phyloP scores from a whole-genome alignment of 1,284 basidiomycete genomes.

The Apiotrichum gracile region DNA sequence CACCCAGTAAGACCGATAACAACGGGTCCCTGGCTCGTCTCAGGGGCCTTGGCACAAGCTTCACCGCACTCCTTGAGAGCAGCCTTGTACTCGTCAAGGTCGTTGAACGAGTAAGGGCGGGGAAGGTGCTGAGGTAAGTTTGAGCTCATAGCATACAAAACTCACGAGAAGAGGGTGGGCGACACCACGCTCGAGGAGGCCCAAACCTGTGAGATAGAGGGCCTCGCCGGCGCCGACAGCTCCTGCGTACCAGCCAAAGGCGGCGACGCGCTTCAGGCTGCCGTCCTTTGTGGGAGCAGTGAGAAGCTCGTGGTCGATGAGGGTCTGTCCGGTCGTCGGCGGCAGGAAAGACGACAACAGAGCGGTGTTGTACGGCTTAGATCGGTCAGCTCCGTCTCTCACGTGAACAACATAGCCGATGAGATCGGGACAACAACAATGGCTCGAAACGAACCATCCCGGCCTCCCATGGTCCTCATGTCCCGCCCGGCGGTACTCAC shows the following conservation, averaged over 20 bases:
- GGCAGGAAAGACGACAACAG: slow-evolving; percentile 63
- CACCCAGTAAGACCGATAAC: slow-evolving; percentile 79
- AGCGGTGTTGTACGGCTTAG: slow-evolving; percentile 75
- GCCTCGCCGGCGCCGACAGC: slow-evolving; percentile 79
- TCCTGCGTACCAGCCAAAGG: slow-evolving; percentile 83
- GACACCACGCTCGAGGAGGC: slow-evolving; percentile 67
- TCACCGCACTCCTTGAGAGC: slow-evolving; percentile 59
- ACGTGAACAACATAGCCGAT: too few species aligned
- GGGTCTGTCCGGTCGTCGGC: slow-evolving; percentile 47
- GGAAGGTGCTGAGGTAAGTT: slow-evolving; percentile 59
- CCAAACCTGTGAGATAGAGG: slow-evolving; percentile 67
- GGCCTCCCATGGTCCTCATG: neutral
- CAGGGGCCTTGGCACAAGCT: slow-evolving; percentile 18
- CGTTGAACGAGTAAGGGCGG: slow-evolving; percentile 66
- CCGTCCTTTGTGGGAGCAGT: slow-evolving; percentile 45
- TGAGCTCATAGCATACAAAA: neutral
- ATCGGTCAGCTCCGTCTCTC: neutral
- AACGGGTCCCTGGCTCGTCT: slow-evolving; percentile 59
- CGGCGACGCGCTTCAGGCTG: slow-evolving; percentile 69
- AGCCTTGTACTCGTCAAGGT: slow-evolving; percentile 56
- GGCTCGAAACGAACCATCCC: neutral
- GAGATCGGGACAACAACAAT: too few species aligned
- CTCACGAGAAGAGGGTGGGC: slow-evolving; percentile 74
- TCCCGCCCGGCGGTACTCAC: slow-evolving; percentile 16
- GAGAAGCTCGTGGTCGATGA: slow-evolving; percentile 81